Conservation (phyloP, 139 green algal species). For the Chlamydomonas urium region DNA sequence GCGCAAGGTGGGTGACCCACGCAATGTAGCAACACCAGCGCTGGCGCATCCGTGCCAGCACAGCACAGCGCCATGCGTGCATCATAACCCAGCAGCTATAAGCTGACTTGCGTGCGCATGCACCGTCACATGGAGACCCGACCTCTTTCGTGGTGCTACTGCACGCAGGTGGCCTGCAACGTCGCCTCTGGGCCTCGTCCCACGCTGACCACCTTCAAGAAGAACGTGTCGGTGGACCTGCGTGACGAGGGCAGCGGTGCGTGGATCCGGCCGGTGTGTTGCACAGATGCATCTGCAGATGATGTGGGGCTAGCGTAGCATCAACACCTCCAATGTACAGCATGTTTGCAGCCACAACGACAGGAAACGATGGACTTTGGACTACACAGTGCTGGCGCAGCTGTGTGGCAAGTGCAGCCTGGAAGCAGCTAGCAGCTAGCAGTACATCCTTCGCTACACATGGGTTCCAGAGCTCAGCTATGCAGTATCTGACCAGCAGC, state of each 20-base stretch:
- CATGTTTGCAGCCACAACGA: neutral
- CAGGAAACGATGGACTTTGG: neutral
- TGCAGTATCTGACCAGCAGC: no score
- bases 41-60: neutral
- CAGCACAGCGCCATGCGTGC: neutral
- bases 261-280: neutral
- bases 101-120: neutral
- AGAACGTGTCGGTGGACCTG: constrained; percentile 43
- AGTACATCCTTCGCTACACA: neutral
- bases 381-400: neutral
- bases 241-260: constrained; percentile 32
- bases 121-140: no score
- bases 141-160: neutral
- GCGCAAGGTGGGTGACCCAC: neutral
- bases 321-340: neutral
- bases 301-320: neutral
- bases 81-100: neutral
- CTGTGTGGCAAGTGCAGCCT: no score
- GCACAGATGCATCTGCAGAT: neutral
- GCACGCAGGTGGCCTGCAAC: constrained; percentile 45
- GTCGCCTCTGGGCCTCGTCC: constrained; percentile 44
- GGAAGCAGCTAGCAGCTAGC: neutral
- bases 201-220: constrained; percentile 30
- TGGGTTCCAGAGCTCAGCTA: neutral
- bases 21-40: neutral